Evolutionary conservation across 2,329 filamentous ascomycete genomes (phyloP).

Genomic region (Venturia aucupariae): DNA sequence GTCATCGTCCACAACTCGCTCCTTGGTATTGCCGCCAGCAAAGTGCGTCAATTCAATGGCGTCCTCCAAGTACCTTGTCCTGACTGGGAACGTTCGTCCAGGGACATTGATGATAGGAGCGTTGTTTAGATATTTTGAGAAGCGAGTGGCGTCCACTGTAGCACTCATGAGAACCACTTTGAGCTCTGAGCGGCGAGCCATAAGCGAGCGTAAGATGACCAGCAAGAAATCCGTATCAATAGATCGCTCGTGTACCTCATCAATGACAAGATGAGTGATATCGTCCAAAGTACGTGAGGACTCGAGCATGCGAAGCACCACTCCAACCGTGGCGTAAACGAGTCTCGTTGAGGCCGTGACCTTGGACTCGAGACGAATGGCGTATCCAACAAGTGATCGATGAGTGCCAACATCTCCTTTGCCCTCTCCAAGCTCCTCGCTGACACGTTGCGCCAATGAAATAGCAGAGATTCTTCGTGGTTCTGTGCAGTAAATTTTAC

Average conservation of each 20-base stretch:
- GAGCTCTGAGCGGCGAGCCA: slow-evolving; percentile 66
- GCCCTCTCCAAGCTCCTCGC: slow-evolving; percentile 84
- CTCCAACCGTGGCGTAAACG: slow-evolving; percentile 79
- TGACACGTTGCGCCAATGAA: slow-evolving; percentile 84
- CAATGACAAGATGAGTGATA: slow-evolving; percentile 89
- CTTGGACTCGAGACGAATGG: slow-evolving; percentile 86
- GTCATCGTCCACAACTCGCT: slow-evolving; percentile 32
- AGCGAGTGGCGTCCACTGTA: slow-evolving; percentile 84
- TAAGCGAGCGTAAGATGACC: slow-evolving; percentile 78
- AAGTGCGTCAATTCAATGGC: slow-evolving; percentile 82
- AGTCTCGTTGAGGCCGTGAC: slow-evolving; percentile 72
- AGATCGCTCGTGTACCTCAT: slow-evolving; percentile 88
- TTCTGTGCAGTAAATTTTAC: slow-evolving; percentile 93
- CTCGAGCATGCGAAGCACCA: slow-evolving; percentile 97
- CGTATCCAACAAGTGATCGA: slow-evolving; percentile 84
- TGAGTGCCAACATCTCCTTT: slow-evolving; percentile 72
- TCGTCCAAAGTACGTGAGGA: slow-evolving; percentile 76
- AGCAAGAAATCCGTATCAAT: slow-evolving; percentile 96
- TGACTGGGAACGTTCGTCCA: slow-evolving; percentile 85
- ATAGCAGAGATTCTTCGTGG: slow-evolving; percentile 93
- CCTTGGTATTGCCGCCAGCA: slow-evolving; percentile 43
- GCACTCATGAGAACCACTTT: slow-evolving; percentile 97
- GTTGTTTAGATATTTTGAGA: slow-evolving; percentile 77
- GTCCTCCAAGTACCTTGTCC: slow-evolving; percentile 83
- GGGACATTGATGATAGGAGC: slow-evolving; percentile 86